Percentiles rank a stretch among this genome's conserved stretches.
phyloP scores from a whole-genome alignment of 2,329 filamentous ascomycete species.

The Hypomyces rosellus region DNA sequence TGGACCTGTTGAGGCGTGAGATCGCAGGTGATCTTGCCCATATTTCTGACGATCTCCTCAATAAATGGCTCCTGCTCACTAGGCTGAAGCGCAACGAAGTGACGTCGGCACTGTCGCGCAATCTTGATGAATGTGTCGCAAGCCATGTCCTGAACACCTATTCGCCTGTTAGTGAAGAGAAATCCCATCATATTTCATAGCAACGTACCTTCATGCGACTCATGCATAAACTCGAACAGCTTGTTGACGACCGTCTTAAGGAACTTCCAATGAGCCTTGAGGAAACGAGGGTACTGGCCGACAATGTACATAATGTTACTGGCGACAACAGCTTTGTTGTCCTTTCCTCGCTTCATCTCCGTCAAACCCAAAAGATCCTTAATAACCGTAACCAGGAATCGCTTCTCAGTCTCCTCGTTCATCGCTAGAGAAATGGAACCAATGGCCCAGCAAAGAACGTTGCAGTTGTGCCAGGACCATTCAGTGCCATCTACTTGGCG shows the following conservation, averaged over 20 bases:
- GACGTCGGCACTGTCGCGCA: conserved; percentile 92
- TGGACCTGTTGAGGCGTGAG: conserved; percentile 95
- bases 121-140: conserved; percentile 99
- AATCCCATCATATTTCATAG: background rate
- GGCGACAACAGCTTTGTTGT: conserved; percentile 98
- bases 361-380: conserved; percentile 95
- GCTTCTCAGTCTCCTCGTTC: conserved; percentile 99
- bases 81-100: conserved; percentile 93
- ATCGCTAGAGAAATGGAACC: conserved; percentile 97
- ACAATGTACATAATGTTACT: conserved; percentile 99
- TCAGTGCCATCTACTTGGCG: conserved; percentile 91
- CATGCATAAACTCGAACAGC: conserved; percentile 99
- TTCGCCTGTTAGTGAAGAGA: conserved; percentile 19
- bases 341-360: conserved; percentile 98
- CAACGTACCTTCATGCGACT: conserved; percentile 81
- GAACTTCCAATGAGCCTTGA: conserved; percentile 99
- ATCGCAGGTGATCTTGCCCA: conserved; percentile 93
- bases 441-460: conserved; percentile 98
- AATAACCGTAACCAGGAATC: conserved; percentile 96
- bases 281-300: conserved; percentile 93
- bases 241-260: conserved; percentile 99
- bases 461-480: conserved; percentile 99
- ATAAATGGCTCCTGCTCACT: conserved; percentile 96
- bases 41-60: conserved; percentile 93
- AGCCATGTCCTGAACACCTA: conserved; percentile 97